These are phyloP conservation scores for Stentor roeselii DNA, from an alignment of 73 alveolate species.

Conservation along the genomic window DNA sequence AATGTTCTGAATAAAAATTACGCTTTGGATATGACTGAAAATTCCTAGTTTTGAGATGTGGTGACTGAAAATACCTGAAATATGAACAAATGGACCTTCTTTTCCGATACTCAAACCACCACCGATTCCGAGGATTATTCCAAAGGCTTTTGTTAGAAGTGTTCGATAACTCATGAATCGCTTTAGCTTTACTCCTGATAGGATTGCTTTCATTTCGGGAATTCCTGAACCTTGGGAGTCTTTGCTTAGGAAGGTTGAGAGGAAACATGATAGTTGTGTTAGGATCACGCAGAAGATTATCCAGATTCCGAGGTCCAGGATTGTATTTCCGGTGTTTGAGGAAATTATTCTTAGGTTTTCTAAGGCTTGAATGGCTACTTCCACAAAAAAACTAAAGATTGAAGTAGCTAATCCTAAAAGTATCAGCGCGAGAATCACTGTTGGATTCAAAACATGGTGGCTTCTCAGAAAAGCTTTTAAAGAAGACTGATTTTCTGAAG, in stretches of 20 bases:
- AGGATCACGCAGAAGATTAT: constrained; percentile 50
- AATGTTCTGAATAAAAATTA: constrained; percentile 11
- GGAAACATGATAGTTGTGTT: constrained; percentile 62
- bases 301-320: constrained; percentile 39
- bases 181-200: constrained; percentile 82
- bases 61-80: constrained; percentile 75
- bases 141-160: constrained; percentile 74
- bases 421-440: background rate
- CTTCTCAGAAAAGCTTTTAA: background rate
- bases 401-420: background rate
- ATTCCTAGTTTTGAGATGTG: constrained; percentile 41
- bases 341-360: background rate
- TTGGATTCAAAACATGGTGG: background rate
- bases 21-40: background rate
- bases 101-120: constrained; percentile 89
- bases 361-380: background rate
- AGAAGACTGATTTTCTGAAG: background rate
- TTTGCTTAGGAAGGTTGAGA: constrained; percentile 69
- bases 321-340: background rate
- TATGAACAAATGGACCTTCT: constrained; percentile 92
- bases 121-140: constrained; percentile 69
- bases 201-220: constrained; percentile 89
- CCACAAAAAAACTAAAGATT: background rate
- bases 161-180: constrained; percentile 71
- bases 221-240: constrained; percentile 95